A percentile compares a stretch with the other conserved stretches of the same genome.
Conservation (phyloP, 768 basidiomycete genomes). For the Hericium coralloides region DNA sequence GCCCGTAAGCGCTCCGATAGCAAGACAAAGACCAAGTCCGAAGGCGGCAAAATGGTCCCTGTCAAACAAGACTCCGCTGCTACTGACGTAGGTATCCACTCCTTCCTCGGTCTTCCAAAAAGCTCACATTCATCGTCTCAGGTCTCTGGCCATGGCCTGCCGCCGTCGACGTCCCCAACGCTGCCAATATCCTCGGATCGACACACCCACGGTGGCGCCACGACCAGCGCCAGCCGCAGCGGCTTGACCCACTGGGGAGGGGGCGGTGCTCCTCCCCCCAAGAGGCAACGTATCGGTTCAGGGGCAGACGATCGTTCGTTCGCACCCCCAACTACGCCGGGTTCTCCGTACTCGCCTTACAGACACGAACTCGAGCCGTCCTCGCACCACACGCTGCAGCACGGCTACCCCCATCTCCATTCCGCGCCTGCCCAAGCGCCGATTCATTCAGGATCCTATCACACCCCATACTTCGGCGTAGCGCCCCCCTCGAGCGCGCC, state of each 20-base stretch:
- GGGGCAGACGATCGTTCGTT: neutral
- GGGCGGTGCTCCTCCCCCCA: conserved; percentile 1
- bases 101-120: neutral
- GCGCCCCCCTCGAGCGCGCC: neutral
- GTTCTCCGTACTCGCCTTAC: conserved; percentile 4
- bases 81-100: conserved; percentile 10
- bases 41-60: conserved; percentile 6
- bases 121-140: neutral
- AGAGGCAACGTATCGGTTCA: conserved; percentile 3
- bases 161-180: conserved; percentile 12
- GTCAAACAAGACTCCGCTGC: conserved; percentile 12
- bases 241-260: conserved; percentile 4
- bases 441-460: neutral
- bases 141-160: conserved; percentile 11
- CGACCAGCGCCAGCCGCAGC: conserved; percentile 12
- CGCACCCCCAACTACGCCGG: neutral
- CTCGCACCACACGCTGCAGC: neutral
- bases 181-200: conserved; percentile 23
- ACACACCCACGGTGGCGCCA: conserved; percentile 7
- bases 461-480: neutral
- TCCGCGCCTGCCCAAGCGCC: neutral
- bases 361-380: neutral
- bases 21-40: conserved; percentile 11
- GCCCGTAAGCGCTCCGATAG: neutral
- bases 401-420: neutral